These are phyloP conservation scores for Abrus precatorius DNA, from an alignment of 306 rosid species.

Conservation along the genomic window DNA sequence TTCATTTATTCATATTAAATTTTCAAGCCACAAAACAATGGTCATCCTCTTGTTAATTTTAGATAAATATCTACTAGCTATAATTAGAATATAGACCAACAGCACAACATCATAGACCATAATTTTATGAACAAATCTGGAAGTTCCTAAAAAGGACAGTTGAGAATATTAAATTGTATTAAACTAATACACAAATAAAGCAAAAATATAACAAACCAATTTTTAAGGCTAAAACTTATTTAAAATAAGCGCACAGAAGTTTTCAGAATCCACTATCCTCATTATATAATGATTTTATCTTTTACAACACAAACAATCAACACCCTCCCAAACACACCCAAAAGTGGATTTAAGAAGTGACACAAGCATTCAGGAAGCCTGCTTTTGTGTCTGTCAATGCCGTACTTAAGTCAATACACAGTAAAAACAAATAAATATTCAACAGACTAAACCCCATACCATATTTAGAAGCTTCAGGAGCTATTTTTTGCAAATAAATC, in stretches of 20 bases:
- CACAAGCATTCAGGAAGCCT: background rate
- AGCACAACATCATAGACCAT: conserved; percentile 33
- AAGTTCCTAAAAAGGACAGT: conserved; percentile 10
- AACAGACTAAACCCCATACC: conserved; percentile 69
- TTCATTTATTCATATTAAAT: too few species aligned
- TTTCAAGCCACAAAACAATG: conserved; percentile 3
- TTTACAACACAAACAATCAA: background rate
- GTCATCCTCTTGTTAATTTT: background rate
- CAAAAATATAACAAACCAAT: background rate
- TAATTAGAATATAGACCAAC: background rate
- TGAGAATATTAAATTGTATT: background rate
- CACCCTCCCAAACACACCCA: background rate
- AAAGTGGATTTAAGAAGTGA: conserved; percentile 19
- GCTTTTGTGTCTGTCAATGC: background rate
- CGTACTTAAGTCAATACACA: conserved; percentile 6
- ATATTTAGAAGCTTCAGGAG: conserved; percentile 94
- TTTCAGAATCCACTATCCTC: conserved; percentile 20
- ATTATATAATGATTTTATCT: conserved; percentile 16
- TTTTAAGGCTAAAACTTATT: background rate
- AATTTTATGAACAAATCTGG: conserved; percentile 28
- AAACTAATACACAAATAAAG: background rate
- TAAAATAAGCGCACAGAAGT: conserved; percentile 5
- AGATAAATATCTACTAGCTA: background rate
- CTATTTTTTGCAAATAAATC: conserved; percentile 89
- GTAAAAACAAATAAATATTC: background rate